phyloP scores from a whole-genome alignment of 1,284 basidiomycete genomes.

The Trametes sp. region DNA sequence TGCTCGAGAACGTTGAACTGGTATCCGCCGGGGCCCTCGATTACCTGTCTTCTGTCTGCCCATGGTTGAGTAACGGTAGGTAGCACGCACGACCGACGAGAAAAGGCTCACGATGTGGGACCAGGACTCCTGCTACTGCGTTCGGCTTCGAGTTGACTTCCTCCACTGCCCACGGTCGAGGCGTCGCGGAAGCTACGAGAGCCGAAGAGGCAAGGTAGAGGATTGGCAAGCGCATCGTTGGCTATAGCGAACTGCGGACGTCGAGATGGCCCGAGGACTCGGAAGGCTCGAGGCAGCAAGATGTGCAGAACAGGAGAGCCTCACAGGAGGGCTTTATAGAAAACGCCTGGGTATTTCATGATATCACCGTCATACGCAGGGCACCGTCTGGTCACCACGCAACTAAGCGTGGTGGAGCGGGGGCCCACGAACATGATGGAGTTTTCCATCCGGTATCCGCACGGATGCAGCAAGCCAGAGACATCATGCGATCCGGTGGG shows the following conservation, averaged over 20 bases:
- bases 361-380: too few species aligned
- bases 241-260: background rate
- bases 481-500: too few species aligned
- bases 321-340: too few species aligned
- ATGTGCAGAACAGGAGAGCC: too few species aligned
- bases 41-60: constrained; percentile 25
- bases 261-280: too few species aligned
- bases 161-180: background rate
- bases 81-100: background rate
- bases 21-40: constrained; percentile 22
- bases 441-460: too few species aligned
- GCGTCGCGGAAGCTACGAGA: background rate
- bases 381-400: too few species aligned
- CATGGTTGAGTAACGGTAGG: background rate
- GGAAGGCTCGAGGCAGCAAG: too few species aligned
- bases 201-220: background rate
- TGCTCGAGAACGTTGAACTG: constrained; percentile 23
- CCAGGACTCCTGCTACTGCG: constrained; percentile 8
- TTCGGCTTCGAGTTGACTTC: background rate
- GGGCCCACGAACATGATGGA: too few species aligned
- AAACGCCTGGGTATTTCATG: too few species aligned
- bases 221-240: background rate
- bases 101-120: constrained; percentile 24
- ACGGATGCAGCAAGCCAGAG: too few species aligned
- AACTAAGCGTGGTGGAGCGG: background rate